phyloP scores from a whole-genome alignment of 2,329 filamentous ascomycete species.

The Ceratocystis colombiana region DNA sequence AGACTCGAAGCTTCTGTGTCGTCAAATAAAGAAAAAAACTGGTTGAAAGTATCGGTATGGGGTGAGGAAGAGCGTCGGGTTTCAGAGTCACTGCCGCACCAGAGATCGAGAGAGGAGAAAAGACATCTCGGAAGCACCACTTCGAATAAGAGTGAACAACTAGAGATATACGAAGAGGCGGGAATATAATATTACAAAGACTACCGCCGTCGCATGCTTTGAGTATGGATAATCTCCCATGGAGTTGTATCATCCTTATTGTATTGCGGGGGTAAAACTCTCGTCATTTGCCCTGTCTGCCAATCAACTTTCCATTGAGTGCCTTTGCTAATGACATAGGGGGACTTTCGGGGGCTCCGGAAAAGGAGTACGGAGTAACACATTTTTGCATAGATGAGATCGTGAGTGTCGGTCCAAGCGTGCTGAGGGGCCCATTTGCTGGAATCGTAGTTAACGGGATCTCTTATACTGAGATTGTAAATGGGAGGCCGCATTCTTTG shows the following conservation, averaged over 20 bases:
- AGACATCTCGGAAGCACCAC: background rate
- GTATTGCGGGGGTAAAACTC: constrained; percentile 46
- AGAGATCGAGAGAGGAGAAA: background rate
- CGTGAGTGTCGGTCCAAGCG: constrained; percentile 46
- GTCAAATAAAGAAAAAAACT: constrained; percentile 14
- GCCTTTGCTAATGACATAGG: constrained; percentile 47
- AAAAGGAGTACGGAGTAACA: constrained; percentile 51
- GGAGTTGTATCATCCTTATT: constrained; percentile 42
- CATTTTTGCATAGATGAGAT: constrained; percentile 49
- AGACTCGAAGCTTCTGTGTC: background rate
- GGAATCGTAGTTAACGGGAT: constrained; percentile 39
- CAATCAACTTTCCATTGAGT: constrained; percentile 52
- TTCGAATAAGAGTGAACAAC: background rate
- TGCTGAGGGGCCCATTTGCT: constrained; percentile 50
- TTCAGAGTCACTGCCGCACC: background rate
- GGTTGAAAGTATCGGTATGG: background rate
- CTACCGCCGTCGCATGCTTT: constrained; percentile 34
- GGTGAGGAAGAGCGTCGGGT: background rate
- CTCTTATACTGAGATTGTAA: constrained; percentile 34
- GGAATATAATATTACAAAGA: background rate
- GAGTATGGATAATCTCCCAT: constrained; percentile 42
- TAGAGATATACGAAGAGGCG: background rate
- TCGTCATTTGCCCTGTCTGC: constrained; percentile 45
- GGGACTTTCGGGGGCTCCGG: constrained; percentile 47
- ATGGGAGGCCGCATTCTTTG: constrained; percentile 24